A percentile compares a stretch with the other conserved stretches of the same genome.
These are phyloP conservation scores for Hyphopichia homilentoma DNA, from an alignment of 805 yeast species.

Conservation along the genomic window DNA sequence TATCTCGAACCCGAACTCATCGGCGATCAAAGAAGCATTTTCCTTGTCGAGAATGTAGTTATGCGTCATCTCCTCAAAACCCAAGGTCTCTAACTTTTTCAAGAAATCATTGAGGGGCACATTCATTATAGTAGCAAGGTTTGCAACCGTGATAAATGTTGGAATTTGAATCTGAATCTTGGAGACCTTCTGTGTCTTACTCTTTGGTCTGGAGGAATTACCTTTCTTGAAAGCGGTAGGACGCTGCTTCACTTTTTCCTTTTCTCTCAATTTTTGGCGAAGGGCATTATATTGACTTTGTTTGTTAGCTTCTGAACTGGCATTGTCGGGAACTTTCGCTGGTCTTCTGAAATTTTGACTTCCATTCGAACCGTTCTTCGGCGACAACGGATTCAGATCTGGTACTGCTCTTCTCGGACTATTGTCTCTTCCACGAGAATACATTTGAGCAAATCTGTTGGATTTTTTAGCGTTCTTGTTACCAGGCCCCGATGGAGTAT, in stretches of 20 bases:
- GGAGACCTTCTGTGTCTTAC: slow-evolving; percentile 6
- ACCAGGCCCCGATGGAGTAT: not conserved
- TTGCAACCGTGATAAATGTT: slow-evolving; percentile 72
- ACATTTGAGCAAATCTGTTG: slow-evolving; percentile 33
- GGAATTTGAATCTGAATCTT: slow-evolving; percentile 53
- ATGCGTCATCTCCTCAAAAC: slow-evolving; percentile 68
- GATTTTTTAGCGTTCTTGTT: slow-evolving; percentile 10
- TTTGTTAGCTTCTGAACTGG: slow-evolving; percentile 1
- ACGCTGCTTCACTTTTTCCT: not conserved
- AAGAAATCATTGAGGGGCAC: slow-evolving; percentile 62
- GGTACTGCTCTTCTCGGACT: slow-evolving; percentile 1
- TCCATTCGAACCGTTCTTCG: not conserved
- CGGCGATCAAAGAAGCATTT: slow-evolving; percentile 81
- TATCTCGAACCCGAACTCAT: slow-evolving; percentile 77
- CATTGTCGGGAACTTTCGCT: not conserved
- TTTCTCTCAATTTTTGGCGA: slow-evolving; percentile 4
- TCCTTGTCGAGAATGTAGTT: slow-evolving; percentile 83
- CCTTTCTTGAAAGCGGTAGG: slow-evolving; percentile 3
- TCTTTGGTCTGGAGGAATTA: too few species aligned
- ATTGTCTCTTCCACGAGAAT: slow-evolving; percentile 7
- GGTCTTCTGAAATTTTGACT: not conserved
- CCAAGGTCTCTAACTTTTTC: slow-evolving; percentile 57
- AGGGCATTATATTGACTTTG: slow-evolving; percentile 4
- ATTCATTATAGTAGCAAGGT: slow-evolving; percentile 67
- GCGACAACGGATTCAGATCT: slow-evolving; percentile 2